Conservation (phyloP, 192 early-diverging fungal species). For the Lobulomyces angularis region DNA sequence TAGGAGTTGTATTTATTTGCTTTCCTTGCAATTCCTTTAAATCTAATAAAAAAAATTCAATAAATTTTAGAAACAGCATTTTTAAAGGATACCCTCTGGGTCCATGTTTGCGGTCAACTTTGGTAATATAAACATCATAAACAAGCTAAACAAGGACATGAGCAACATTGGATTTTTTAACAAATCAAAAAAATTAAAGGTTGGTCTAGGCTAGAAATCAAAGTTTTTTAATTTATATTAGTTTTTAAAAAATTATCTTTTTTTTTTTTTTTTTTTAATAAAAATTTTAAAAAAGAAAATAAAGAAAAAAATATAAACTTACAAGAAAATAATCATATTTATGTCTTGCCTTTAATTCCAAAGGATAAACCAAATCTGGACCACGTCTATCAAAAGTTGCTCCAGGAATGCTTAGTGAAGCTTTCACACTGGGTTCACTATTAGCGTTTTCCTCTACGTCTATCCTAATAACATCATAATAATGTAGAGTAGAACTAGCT, state of each 20-base stretch:
- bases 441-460: no score
- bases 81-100: no score
- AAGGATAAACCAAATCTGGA: conserved; percentile 8
- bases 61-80: no score
- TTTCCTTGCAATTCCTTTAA: no score
- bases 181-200: conserved; percentile 44
- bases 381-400: conserved; percentile 13
- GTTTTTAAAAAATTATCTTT: no score
- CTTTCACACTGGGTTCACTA: conserved; percentile 7
- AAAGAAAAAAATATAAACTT: not conserved
- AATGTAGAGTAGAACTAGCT: no score
- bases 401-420: conserved; percentile 10
- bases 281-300: not conserved
- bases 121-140: conserved; percentile 48
- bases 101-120: conserved; percentile 49
- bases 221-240: no score
- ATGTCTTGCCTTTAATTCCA: conserved; percentile 9
- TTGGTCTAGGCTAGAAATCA: conserved; percentile 39
- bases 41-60: no score
- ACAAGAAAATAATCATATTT: conserved; percentile 13
- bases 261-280: not conserved
- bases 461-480: no score
- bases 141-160: conserved; percentile 47
- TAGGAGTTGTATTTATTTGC: no score
- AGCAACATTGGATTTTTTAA: conserved; percentile 57